phyloP scores from a whole-genome alignment of 495 filamentous ascomycete species.

The Hyaloscypha hepaticicola region DNA sequence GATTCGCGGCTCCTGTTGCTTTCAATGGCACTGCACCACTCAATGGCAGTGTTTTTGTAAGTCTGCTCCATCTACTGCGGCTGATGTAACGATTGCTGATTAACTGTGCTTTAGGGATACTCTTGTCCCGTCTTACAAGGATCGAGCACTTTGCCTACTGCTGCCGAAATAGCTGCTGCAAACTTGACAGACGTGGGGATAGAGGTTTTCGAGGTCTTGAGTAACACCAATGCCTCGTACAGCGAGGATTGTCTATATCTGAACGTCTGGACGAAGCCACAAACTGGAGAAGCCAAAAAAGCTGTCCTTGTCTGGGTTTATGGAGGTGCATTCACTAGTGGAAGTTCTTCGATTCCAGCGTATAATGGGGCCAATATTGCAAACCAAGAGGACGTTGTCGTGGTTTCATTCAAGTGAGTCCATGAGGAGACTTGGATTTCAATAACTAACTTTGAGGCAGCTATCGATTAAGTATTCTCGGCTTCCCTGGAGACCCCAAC shows the following conservation, averaged over 20 bases:
- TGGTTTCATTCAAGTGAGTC: conserved; percentile 55
- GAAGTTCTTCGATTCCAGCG: conserved; percentile 34
- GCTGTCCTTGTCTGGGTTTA: conserved; percentile 43
- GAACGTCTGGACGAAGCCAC: conserved; percentile 47
- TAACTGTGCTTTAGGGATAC: conserved; percentile 8
- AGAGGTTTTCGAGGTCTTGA: neutral
- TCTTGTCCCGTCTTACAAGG: conserved; percentile 17
- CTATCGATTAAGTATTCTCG: conserved; percentile 52
- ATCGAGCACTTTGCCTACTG: neutral
- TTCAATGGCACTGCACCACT: conserved; percentile 21
- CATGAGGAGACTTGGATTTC: neutral
- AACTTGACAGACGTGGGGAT: conserved; percentile 23
- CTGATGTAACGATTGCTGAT: neutral
- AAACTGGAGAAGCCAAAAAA: conserved; percentile 31
- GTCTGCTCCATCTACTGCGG: conserved; percentile 6
- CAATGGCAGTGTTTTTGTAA: conserved; percentile 35
- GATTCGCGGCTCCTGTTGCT: conserved; percentile 44
- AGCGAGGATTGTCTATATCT: conserved; percentile 56
- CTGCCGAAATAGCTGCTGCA: neutral
- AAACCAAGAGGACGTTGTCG: conserved; percentile 50
- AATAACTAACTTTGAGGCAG: conserved; percentile 49
- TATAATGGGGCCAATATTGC: conserved; percentile 46
- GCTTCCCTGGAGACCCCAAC: conserved; percentile 46
- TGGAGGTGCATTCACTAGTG: conserved; percentile 39
- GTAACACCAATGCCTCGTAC: neutral